phyloP scores from a whole-genome alignment of 495 filamentous ascomycete species.

The Hyaloscypha bicolor region DNA sequence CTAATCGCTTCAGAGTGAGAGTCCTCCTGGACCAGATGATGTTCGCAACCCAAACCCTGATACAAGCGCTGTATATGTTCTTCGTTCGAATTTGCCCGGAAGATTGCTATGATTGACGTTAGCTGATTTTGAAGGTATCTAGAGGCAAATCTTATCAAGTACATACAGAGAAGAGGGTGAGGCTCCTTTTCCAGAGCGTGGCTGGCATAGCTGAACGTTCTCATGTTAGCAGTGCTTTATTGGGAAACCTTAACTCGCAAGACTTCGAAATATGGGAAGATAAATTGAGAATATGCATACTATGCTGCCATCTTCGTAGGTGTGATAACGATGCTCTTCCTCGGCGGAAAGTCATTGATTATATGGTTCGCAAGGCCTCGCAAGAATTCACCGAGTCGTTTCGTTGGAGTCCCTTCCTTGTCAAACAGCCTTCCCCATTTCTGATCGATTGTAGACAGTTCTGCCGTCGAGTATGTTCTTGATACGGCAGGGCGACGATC shows the following conservation, averaged over 20 bases:
- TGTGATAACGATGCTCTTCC: slow-evolving; percentile 75
- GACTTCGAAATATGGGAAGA: background rate
- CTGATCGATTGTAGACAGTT: slow-evolving; percentile 41
- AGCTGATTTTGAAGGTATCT: slow-evolving; percentile 4
- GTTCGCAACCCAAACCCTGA: slow-evolving; percentile 73
- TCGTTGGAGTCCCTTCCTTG: slow-evolving; percentile 63
- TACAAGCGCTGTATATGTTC: slow-evolving; percentile 66
- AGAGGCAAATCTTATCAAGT: background rate
- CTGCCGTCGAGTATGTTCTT: slow-evolving; percentile 23
- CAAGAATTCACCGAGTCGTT: slow-evolving; percentile 70
- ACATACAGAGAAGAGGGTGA: slow-evolving; percentile 42
- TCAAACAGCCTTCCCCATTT: slow-evolving; percentile 83
- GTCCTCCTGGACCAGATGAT: slow-evolving; percentile 75
- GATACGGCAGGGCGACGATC: slow-evolving; percentile 24
- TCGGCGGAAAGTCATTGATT: slow-evolving; percentile 78
- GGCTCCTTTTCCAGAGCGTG: slow-evolving; percentile 63
- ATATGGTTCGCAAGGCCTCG: slow-evolving; percentile 78
- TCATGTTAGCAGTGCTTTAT: background rate
- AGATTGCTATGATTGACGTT: slow-evolving; percentile 45
- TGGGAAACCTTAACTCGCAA: background rate
- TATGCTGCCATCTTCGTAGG: slow-evolving; percentile 80
- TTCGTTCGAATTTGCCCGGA: slow-evolving; percentile 39
- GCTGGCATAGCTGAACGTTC: slow-evolving; percentile 37
- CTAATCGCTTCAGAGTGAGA: slow-evolving; percentile 57
- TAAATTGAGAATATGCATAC: slow-evolving; percentile 45